Conservation (phyloP, 768 basidiomycete species). For the Arthromyces matolae region DNA sequence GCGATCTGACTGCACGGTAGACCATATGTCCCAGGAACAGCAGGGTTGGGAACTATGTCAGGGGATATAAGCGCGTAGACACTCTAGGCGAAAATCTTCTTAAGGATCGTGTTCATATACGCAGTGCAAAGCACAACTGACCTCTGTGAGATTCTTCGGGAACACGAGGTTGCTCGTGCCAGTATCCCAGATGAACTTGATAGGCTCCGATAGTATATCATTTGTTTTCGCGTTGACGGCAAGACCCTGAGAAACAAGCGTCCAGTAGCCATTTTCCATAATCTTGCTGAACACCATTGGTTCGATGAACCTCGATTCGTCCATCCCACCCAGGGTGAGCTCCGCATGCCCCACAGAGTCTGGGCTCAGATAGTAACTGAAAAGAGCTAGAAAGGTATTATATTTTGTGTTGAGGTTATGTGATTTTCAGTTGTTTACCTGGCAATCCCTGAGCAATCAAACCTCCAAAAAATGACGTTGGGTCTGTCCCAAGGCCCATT, state of each 20-base stretch:
- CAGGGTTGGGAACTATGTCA: conserved; percentile 44
- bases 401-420: not conserved
- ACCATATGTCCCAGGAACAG: conserved; percentile 54
- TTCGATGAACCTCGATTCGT: conserved; percentile 47
- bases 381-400: conserved; percentile 33
- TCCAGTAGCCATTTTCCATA: conserved; percentile 32
- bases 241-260: conserved; percentile 39
- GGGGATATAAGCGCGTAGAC: conserved; percentile 52
- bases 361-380: conserved; percentile 51
- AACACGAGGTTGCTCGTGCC: conserved; percentile 56
- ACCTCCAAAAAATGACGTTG: conserved; percentile 46
- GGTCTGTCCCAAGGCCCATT: conserved; percentile 44
- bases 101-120: no score
- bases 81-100: not conserved
- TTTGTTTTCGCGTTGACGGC: conserved; percentile 51
- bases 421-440: conserved; percentile 30
- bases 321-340: conserved; percentile 50
- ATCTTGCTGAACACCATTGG: conserved; percentile 8
- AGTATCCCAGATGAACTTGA: conserved; percentile 51
- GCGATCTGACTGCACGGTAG: conserved; percentile 44
- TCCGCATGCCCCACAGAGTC: conserved; percentile 46
- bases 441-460: conserved; percentile 45
- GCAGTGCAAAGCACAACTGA: conserved; percentile 15
- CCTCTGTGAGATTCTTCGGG: conserved; percentile 43
- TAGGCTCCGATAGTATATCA: conserved; percentile 30